Evolutionary conservation across 2,329 filamentous ascomycete species (phyloP).

Genomic region (Cucurbitaria berberidis): DNA sequence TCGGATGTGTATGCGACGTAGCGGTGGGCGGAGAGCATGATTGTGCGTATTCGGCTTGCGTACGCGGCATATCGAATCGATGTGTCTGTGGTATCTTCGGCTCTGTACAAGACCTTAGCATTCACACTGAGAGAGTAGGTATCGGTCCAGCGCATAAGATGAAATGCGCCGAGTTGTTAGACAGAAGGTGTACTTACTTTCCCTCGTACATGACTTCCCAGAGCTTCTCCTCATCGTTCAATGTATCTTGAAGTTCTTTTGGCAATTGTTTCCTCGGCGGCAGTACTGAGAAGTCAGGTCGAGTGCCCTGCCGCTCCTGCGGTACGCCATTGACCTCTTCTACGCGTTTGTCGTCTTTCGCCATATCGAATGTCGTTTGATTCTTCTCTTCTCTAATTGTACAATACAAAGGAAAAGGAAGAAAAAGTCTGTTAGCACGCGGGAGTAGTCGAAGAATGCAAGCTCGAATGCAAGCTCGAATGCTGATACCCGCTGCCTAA

Average conservation of each 20-base stretch:
- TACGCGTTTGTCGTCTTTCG: slow-evolving; percentile 42
- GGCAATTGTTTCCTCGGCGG: slow-evolving; percentile 60
- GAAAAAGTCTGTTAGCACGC: no score
- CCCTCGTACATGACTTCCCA: slow-evolving; percentile 80
- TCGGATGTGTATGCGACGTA: slow-evolving; percentile 98
- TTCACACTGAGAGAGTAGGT: neutral
- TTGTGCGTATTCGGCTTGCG: slow-evolving; percentile 80
- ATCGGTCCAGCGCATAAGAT: neutral
- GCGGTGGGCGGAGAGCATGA: slow-evolving; percentile 87
- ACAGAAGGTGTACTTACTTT: slow-evolving; percentile 64
- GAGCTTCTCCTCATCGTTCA: slow-evolving; percentile 71
- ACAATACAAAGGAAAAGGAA: neutral
- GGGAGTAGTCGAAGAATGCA: neutral
- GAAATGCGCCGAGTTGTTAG: neutral
- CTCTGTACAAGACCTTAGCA: slow-evolving; percentile 53
- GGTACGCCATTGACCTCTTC: slow-evolving; percentile 47
- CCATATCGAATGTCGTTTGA: slow-evolving; percentile 36
- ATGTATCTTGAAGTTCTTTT: slow-evolving; percentile 60
- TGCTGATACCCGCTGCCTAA: slow-evolving; percentile 3
- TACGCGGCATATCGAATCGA: slow-evolving; percentile 92
- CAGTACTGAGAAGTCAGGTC: slow-evolving; percentile 56
- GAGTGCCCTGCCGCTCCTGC: slow-evolving; percentile 50
- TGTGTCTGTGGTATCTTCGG: slow-evolving; percentile 80
- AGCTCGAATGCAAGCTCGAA: slow-evolving; percentile 1
- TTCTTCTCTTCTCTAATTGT: neutral